Conservation (phyloP, 257 asterid species). For the Cynanchum wilfordii region DNA sequence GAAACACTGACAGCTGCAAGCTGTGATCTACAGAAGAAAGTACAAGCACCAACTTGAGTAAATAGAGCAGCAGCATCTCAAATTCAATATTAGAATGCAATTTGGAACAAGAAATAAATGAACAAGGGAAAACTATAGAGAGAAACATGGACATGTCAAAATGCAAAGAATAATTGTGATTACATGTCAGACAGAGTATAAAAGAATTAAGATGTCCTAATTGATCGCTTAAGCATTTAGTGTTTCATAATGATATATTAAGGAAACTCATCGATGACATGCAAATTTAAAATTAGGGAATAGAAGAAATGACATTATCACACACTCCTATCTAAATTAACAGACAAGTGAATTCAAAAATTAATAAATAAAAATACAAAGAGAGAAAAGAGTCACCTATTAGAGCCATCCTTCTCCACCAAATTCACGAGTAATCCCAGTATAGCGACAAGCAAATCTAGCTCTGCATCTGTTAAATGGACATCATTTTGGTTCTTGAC, state of each 20-base stretch:
- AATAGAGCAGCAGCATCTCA: neutral
- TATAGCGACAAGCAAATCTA: slow-evolving; percentile 76
- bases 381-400: slow-evolving; percentile 39
- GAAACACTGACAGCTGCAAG: slow-evolving; percentile 61
- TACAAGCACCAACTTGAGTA: neutral
- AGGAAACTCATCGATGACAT: neutral
- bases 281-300: neutral
- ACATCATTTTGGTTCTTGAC: slow-evolving; percentile 29
- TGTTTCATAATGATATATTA: neutral
- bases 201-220: neutral
- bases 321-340: neutral
- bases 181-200: neutral
- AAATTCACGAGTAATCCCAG: slow-evolving; percentile 82
- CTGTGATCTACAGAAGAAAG: slow-evolving; percentile 22
- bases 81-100: neutral
- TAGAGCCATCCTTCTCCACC: slow-evolving; percentile 67
- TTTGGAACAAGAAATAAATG: neutral
- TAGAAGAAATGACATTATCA: neutral
- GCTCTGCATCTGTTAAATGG: slow-evolving; percentile 57
- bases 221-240: neutral
- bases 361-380: neutral
- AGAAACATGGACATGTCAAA: neutral
- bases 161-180: neutral
- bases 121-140: neutral
- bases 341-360: neutral